A percentile compares a stretch with the other conserved stretches of the same genome.
phyloP scores from a whole-genome alignment of 2,329 filamentous ascomycete species.

The Cephalotrichum gorgonifer region DNA sequence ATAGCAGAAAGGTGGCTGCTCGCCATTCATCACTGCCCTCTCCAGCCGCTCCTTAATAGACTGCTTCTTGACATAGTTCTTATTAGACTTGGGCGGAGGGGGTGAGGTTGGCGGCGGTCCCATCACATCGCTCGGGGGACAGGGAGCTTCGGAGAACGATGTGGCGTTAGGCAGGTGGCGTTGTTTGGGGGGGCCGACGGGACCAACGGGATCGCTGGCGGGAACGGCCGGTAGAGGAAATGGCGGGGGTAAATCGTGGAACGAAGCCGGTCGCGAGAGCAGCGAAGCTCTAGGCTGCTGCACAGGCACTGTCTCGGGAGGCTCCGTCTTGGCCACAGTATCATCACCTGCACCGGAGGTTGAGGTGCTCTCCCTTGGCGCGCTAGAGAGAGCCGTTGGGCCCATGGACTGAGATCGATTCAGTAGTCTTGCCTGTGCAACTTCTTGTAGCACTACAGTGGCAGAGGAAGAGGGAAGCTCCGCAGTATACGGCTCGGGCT shows the following conservation, averaged over 20 bases:
- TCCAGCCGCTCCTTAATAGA: slow-evolving; percentile 50
- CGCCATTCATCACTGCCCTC: slow-evolving; percentile 61
- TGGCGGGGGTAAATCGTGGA: slow-evolving; percentile 1
- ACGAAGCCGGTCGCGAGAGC: neutral
- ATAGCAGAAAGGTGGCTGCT: slow-evolving; percentile 78
- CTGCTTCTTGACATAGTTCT: slow-evolving; percentile 54
- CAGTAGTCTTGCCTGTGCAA: slow-evolving; percentile 13
- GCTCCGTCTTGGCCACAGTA: slow-evolving; percentile 3
- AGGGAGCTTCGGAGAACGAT: slow-evolving; percentile 27
- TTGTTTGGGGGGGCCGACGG: slow-evolving; percentile 24
- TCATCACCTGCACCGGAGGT: neutral
- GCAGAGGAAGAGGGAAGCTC: neutral
- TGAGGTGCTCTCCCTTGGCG: neutral
- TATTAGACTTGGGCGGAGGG: slow-evolving; percentile 39
- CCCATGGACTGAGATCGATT: slow-evolving; percentile 27
- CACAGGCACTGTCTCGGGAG: neutral
- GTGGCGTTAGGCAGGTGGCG: slow-evolving; percentile 28
- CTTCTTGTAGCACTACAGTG: neutral
- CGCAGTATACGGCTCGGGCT: neutral
- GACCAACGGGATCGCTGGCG: slow-evolving; percentile 40
- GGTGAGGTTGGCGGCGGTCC: slow-evolving; percentile 21
- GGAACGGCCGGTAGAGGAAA: slow-evolving; percentile 13
- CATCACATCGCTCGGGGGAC: slow-evolving; percentile 31
- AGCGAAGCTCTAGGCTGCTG: neutral
- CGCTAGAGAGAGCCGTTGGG: slow-evolving; percentile 20